Evolutionary conservation across 2,329 filamentous ascomycete species (phyloP).

Genomic region (Sporothrix variecibatus): DNA sequence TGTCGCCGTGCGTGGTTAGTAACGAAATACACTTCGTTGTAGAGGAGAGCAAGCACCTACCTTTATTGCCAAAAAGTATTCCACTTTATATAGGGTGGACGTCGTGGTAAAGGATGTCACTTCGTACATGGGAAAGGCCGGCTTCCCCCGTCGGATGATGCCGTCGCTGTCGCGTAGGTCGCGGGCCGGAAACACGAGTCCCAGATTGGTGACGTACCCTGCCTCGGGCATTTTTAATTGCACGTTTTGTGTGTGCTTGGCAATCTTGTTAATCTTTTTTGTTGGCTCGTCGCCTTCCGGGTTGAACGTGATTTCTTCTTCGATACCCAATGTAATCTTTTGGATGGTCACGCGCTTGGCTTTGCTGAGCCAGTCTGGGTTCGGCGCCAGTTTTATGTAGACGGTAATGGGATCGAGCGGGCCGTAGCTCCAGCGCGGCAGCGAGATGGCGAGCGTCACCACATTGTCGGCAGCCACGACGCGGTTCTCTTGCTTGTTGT

Average conservation of each 20-base stretch:
- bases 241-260: slow-evolving; percentile 79
- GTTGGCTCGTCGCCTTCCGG: slow-evolving; percentile 95
- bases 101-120: slow-evolving; percentile 91
- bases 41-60: slow-evolving; percentile 48
- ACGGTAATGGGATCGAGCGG: slow-evolving; percentile 93
- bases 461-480: slow-evolving; percentile 86
- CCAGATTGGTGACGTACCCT: slow-evolving; percentile 90
- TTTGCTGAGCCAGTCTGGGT: slow-evolving; percentile 87
- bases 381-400: slow-evolving; percentile 91
- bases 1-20: too few species aligned
- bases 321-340: slow-evolving; percentile 89
- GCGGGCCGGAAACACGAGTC: slow-evolving; percentile 85
- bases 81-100: slow-evolving; percentile 94
- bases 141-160: slow-evolving; percentile 79
- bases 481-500: slow-evolving; percentile 90
- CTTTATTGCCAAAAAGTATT: slow-evolving; percentile 94
- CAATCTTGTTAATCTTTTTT: slow-evolving; percentile 83
- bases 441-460: slow-evolving; percentile 85
- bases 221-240: slow-evolving; percentile 84
- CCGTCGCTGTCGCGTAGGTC: slow-evolving; percentile 86
- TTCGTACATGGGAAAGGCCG: slow-evolving; percentile 85
- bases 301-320: slow-evolving; percentile 98
- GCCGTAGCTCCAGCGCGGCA: slow-evolving; percentile 95
- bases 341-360: slow-evolving; percentile 90
- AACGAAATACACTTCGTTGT: too few species aligned